These are phyloP conservation scores for Auricularia sp. DNA, from an alignment of 768 basidiomycete genomes.

Conservation along the genomic window DNA sequence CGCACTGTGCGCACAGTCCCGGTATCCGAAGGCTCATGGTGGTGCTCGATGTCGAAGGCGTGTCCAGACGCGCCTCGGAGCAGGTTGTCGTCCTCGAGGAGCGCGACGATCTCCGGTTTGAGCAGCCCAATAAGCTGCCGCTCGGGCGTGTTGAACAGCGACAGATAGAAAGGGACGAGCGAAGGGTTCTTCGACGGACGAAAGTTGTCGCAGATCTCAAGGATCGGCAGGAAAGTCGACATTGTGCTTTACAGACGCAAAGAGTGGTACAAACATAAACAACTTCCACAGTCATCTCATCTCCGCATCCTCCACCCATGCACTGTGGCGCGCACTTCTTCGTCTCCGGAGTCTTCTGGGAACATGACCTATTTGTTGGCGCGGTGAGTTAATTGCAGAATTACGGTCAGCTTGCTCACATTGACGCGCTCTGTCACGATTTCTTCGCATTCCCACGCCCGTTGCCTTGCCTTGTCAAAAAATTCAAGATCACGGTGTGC, in stretches of 20 bases:
- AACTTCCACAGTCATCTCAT: too few species aligned
- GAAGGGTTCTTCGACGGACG: conserved; percentile 29
- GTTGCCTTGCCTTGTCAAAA: conserved; percentile 50
- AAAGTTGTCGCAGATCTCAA: conserved; percentile 67
- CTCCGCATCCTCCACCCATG: conserved; percentile 65
- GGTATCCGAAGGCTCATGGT: conserved; percentile 10
- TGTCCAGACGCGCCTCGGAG: conserved; percentile 47
- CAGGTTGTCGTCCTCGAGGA: conserved; percentile 19
- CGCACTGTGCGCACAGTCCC: background rate
- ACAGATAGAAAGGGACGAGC: conserved; percentile 49
- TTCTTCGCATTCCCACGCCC: conserved; percentile 67
- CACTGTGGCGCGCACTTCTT: conserved; percentile 66
- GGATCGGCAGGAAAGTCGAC: conserved; percentile 46
- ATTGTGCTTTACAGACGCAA: too few species aligned
- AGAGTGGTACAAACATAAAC: too few species aligned
- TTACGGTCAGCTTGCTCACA: conserved; percentile 29
- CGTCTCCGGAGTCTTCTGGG: conserved; percentile 74
- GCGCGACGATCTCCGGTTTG: conserved; percentile 21
- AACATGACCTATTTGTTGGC: conserved; percentile 65
- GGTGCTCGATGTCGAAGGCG: conserved; percentile 25
- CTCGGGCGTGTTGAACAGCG: conserved; percentile 22
- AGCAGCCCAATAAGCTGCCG: conserved; percentile 39
- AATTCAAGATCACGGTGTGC: conserved; percentile 78
- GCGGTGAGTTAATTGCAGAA: background rate
- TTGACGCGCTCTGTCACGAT: conserved; percentile 55